Evolutionary conservation across 352 stramenopile genomes (phyloP).

Genomic region (Globisporangium apiculatum): DNA sequence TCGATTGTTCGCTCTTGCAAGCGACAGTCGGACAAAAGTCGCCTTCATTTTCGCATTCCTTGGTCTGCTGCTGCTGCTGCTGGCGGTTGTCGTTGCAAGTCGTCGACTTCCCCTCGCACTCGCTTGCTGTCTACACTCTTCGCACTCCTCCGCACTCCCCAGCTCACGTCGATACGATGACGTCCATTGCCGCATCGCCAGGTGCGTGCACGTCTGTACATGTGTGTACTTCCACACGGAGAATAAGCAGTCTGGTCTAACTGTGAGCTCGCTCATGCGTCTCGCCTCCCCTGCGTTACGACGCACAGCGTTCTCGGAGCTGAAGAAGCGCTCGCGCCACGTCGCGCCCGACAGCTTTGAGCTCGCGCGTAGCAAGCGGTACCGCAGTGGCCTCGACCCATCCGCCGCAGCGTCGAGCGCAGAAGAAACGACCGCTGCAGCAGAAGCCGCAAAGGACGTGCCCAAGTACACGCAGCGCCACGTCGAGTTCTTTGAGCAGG

Average conservation of each 20-base stretch:
- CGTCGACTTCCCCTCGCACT: too few relatives aligned
- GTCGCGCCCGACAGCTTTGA: conserved; percentile 43
- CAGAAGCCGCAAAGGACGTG: conserved; percentile 36
- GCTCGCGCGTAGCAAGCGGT: conserved; percentile 52
- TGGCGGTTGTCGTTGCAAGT: too few relatives aligned
- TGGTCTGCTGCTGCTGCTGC: too few relatives aligned
- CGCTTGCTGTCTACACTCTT: too few relatives aligned
- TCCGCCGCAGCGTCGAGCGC: conserved; percentile 3
- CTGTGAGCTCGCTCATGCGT: conserved; percentile 1
- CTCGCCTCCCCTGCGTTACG: too few relatives aligned
- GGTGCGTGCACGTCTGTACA: conserved; percentile 12
- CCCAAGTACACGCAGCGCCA: conserved; percentile 84
- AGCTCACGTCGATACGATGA: conserved; percentile 18
- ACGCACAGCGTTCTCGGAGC: conserved; percentile 31
- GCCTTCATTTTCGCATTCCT: too few relatives aligned
- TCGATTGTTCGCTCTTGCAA: too few relatives aligned
- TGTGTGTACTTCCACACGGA: background rate
- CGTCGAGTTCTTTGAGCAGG: conserved; percentile 84
- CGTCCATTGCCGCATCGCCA: conserved; percentile 69
- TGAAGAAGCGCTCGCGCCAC: conserved; percentile 74
- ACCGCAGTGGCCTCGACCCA: conserved; percentile 17
- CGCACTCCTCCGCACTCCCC: background rate
- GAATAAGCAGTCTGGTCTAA: conserved; percentile 1
- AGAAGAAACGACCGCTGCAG: conserved; percentile 17
- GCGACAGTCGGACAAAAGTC: too few relatives aligned